Evolutionary conservation across 495 filamentous ascomycete genomes (phyloP).

Genomic region (Hyaloscypha variabilis): DNA sequence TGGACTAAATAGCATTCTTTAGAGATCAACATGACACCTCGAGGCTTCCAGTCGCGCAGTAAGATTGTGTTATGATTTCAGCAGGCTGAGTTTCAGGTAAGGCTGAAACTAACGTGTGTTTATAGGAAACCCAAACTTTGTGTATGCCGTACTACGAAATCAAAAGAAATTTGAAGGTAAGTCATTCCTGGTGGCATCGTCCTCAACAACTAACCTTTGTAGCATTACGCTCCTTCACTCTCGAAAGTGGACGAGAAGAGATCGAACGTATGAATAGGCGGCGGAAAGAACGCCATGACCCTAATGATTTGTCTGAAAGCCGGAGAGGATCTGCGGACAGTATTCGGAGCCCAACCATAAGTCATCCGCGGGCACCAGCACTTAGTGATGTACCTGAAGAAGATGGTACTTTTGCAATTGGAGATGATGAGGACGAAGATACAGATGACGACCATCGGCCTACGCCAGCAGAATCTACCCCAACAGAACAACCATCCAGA

Average conservation of each 20-base stretch:
- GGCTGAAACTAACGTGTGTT: neutral
- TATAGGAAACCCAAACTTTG: slow-evolving; percentile 83
- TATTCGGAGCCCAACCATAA: slow-evolving; percentile 62
- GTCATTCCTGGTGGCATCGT: neutral
- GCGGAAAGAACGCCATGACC: slow-evolving; percentile 65
- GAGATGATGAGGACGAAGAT: slow-evolving; percentile 75
- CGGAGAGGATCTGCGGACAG: slow-evolving; percentile 72
- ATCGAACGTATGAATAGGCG: slow-evolving; percentile 78
- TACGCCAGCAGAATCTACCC: slow-evolving; percentile 68
- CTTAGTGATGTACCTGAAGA: slow-evolving; percentile 84
- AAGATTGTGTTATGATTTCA: slow-evolving; percentile 5
- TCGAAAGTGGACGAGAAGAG: slow-evolving; percentile 94
- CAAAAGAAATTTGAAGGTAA: slow-evolving; percentile 73
- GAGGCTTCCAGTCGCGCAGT: slow-evolving; percentile 25
- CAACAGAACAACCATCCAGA: slow-evolving; percentile 70
- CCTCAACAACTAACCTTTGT: neutral
- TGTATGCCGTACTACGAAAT: slow-evolving; percentile 79
- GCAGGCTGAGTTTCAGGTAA: neutral
- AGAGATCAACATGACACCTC: slow-evolving; percentile 22
- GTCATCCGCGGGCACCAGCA: slow-evolving; percentile 57
- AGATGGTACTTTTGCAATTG: slow-evolving; percentile 84
- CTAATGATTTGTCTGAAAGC: slow-evolving; percentile 45
- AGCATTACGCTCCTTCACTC: slow-evolving; percentile 84
- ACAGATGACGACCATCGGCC: slow-evolving; percentile 65
- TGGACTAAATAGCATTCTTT: slow-evolving; percentile 1